Evolutionary conservation across 306 rosid genomes (phyloP), one percentile per base, ranked within the genome.

Genomic region (Inga laurina): DNA sequence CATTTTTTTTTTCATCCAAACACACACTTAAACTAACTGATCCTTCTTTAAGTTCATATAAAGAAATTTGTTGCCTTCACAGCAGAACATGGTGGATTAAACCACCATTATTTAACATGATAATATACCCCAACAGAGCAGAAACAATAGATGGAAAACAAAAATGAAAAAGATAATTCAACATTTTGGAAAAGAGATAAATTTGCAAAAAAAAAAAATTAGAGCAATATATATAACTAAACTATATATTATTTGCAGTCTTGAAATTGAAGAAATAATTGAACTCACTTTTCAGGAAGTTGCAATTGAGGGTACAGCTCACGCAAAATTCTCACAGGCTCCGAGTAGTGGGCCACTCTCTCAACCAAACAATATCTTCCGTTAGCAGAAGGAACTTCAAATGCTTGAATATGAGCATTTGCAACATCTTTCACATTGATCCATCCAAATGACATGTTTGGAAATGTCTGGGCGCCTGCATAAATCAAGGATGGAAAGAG

Each of bases 361-460:
- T 88, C 97, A 57, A 85, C 91, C 86, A 91, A 57, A 85, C 89
- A 85, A 75, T 94, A 88, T 85, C 98, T 87, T 84, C 98, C 95
- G 76, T 78, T 88, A 1, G 97, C 97, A 19, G 95, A 90, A 81
- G 87, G 89, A 80, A 74, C 82, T 84, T 94, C 97, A 84, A 78
- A 94, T 24, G 97, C 98, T 51, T 61, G 86, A 82, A 93, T 76
- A 78, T 93, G 97, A 0, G 98, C 97, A 8, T 87, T 79, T 32
- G 92, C 95, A 59, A 91, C 97, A 80, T 94, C 94, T 84, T 89
- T 94, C 32, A 93, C 97, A 78, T 94, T 82, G 61, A 94, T 59
- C 94, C 94, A 94, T 61, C 92, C 92, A 39, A 81, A 75, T 51
- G 83, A 39, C 2, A n/a, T 0, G 82, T 92, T 91, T n/a, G 83